These are phyloP conservation scores for Pichia inconspicua DNA, from an alignment of 1,139 yeast species.

Conservation along the genomic window DNA sequence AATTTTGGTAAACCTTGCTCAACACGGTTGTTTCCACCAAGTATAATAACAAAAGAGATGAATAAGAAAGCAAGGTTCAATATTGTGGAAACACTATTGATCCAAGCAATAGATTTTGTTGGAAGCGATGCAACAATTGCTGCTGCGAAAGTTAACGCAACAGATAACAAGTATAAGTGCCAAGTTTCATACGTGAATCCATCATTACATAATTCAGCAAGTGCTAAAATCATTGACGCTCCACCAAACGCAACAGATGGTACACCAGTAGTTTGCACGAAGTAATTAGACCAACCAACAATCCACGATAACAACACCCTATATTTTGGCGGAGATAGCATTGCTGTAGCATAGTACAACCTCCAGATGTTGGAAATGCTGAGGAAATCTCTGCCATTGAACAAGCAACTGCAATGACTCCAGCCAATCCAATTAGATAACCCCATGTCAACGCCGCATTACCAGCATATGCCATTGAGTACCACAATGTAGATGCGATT, in stretches of 20 bases:
- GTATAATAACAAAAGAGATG: slow-evolving; percentile 49
- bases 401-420: slow-evolving; percentile 44
- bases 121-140: slow-evolving; percentile 42
- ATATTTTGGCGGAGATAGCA: slow-evolving; percentile 46
- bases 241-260: slow-evolving; percentile 59
- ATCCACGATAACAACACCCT: slow-evolving; percentile 52
- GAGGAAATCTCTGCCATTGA: slow-evolving; percentile 58
- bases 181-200: slow-evolving; percentile 40
- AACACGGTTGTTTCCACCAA: slow-evolving; percentile 46
- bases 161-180: slow-evolving; percentile 43
- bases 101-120: slow-evolving; percentile 49
- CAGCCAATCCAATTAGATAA: slow-evolving; percentile 38
- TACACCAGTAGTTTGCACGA: slow-evolving; percentile 49
- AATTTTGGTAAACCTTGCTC: slow-evolving; percentile 37
- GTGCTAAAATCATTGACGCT: slow-evolving; percentile 54
- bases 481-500: slow-evolving; percentile 50
- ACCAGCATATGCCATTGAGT: slow-evolving; percentile 40
- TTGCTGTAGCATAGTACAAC: slow-evolving; percentile 48
- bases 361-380: slow-evolving; percentile 67
- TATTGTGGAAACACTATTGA: slow-evolving; percentile 47
- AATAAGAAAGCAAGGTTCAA: slow-evolving; percentile 45
- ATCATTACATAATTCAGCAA: slow-evolving; percentile 32
- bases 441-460: slow-evolving; percentile 48
- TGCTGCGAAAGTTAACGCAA: slow-evolving; percentile 46
- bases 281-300: slow-evolving; percentile 54